Percentiles rank a stretch among this genome's conserved stretches.
phyloP scores from a whole-genome alignment of 306 rosid species.

The Glycine latifolia region DNA sequence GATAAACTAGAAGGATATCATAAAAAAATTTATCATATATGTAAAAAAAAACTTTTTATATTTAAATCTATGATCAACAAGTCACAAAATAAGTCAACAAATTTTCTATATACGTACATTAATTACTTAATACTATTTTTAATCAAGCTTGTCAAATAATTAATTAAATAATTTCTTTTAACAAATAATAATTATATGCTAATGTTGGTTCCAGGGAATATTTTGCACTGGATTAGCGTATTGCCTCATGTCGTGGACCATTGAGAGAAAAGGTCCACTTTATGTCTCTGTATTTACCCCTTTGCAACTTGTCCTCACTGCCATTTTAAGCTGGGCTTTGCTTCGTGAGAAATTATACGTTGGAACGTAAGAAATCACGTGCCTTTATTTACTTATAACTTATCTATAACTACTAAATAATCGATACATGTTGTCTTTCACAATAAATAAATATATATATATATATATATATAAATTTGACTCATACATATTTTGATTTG shows the following conservation, averaged over 20 bases:
- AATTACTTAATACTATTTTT: background rate
- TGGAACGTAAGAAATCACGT: constrained; percentile 71
- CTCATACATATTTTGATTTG: background rate
- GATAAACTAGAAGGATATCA: no score
- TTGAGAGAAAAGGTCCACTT: constrained; percentile 83
- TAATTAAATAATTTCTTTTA: background rate
- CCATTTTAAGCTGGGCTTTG: constrained; percentile 80
- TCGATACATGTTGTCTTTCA: no score
- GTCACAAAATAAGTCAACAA: no score
- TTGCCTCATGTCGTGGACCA: constrained; percentile 76
- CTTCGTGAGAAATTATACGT: constrained; percentile 63
- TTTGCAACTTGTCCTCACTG: constrained; percentile 68
- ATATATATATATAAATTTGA: background rate
- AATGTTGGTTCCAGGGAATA: constrained; percentile 61
- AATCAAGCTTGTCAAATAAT: background rate
- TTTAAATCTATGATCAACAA: no score
- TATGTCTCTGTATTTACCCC: constrained; percentile 78
- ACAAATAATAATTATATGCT: background rate
- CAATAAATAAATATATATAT: background rate
- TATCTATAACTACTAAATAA: background rate
- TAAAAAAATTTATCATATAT: no score
- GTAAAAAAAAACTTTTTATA: no score
- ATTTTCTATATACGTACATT: no score
- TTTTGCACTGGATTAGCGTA: constrained; percentile 71
- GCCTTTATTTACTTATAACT: background rate